A percentile compares a stretch with the other conserved stretches of the same genome.
These are phyloP conservation scores for Penicillium roqueforti DNA, from an alignment of 495 filamentous ascomycete genomes.

Conservation along the genomic window DNA sequence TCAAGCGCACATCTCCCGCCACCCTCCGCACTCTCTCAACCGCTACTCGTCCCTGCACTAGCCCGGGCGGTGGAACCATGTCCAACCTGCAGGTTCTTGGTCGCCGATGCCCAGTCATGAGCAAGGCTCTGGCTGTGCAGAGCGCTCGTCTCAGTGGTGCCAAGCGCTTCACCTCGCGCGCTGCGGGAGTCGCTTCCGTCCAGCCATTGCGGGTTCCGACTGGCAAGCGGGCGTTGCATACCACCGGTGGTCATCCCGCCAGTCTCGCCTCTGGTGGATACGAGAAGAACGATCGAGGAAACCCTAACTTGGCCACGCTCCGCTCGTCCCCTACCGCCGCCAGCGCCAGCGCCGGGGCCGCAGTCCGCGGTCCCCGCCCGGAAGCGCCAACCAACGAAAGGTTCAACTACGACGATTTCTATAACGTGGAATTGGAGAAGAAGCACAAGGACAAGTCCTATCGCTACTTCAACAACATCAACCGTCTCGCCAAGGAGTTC, in stretches of 20 bases:
- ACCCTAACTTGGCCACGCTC: conserved; percentile 23
- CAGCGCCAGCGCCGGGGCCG: conserved; percentile 22
- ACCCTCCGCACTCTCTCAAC: conserved; percentile 87
- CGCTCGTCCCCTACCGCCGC: conserved; percentile 17
- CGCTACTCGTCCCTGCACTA: conserved; percentile 61
- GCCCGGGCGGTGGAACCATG: conserved; percentile 84
- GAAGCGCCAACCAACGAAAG: conserved; percentile 47
- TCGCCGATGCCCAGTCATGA: conserved; percentile 96
- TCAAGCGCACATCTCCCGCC: conserved; percentile 87
- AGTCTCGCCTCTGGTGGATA: conserved; percentile 63
- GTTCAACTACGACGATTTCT: conserved; percentile 91
- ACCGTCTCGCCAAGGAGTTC: conserved; percentile 93
- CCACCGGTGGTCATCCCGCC: conserved; percentile 67
- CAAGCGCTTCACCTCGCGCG: conserved; percentile 44
- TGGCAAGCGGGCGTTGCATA: conserved; percentile 73
- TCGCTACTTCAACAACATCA: conserved; percentile 99
- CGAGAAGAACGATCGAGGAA: conserved; percentile 51
- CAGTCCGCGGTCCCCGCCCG: conserved; percentile 36
- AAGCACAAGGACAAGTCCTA: conserved; percentile 99
- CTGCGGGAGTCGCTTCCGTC: conserved; percentile 33
- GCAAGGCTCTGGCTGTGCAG: conserved; percentile 91
- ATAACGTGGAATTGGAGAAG: conserved; percentile 83
- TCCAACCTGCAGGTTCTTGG: conserved; percentile 94
- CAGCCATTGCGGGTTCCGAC: conserved; percentile 31
- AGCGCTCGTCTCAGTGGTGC: conserved; percentile 54